Percentiles rank a stretch among this genome's conserved stretches.
phyloP scores from a whole-genome alignment of 306 rosid species.

The Heteromeles arbutifolia region DNA sequence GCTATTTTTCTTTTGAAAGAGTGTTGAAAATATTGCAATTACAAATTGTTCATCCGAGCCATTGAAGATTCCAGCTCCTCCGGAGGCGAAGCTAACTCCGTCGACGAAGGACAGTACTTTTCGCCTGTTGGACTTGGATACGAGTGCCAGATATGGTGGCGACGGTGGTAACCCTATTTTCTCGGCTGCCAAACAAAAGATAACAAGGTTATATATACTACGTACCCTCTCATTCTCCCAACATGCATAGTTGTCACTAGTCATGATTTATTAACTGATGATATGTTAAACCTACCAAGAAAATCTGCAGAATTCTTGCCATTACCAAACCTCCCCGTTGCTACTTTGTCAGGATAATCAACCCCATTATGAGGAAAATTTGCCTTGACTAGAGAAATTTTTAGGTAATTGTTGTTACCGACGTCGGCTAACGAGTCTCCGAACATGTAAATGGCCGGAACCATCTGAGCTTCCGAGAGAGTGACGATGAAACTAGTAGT shows the following conservation, averaged over 20 bases:
- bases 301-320: conserved; percentile 46
- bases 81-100: conserved; percentile 85
- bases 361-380: conserved; percentile 38
- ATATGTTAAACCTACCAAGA: conserved; percentile 20
- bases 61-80: conserved; percentile 85
- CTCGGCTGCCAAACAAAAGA: conserved; percentile 25
- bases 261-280: neutral
- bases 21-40: conserved; percentile 17
- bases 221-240: neutral
- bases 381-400: conserved; percentile 41
- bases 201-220: neutral
- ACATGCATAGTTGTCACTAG: neutral
- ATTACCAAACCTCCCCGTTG: conserved; percentile 41
- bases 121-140: conserved; percentile 26
- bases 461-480: conserved; percentile 36
- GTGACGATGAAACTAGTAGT: neutral
- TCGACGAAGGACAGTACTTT: conserved; percentile 16
- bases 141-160: conserved; percentile 59
- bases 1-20: neutral
- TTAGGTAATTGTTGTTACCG: conserved; percentile 68
- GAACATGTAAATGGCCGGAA: conserved; percentile 59
- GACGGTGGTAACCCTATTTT: conserved; percentile 59
- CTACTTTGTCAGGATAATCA: conserved; percentile 28
- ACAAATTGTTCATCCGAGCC: conserved; percentile 43
- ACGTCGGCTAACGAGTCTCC: conserved; percentile 82